Evolutionary conservation across 768 basidiomycete genomes (phyloP).

Genomic region (Leccinum variicolor): DNA sequence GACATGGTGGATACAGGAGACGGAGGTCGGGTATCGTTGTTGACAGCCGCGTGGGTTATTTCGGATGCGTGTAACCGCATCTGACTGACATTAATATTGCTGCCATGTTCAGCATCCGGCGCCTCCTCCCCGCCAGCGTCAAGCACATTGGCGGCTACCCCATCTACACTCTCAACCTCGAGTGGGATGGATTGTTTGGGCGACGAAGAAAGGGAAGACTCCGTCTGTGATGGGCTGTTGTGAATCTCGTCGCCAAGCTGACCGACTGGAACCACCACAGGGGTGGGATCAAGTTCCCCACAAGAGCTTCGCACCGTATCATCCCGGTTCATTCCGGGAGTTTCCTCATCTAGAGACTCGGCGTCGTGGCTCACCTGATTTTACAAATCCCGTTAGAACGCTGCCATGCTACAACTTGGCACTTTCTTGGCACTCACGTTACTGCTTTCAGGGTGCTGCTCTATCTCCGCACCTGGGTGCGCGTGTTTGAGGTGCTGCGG

Average conservation of each 20-base stretch:
- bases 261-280: not conserved
- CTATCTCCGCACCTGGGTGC: constrained; percentile 12
- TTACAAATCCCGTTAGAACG: constrained; percentile 2
- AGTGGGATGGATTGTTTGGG: not conserved
- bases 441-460: not conserved
- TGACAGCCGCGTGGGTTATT: not conserved
- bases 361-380: constrained; percentile 2
- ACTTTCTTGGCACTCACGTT: constrained; percentile 1
- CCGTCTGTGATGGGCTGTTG: not conserved
- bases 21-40: constrained; percentile 4
- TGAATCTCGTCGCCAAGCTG: not conserved
- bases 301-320: not conserved
- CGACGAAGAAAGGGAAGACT: not conserved
- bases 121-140: not conserved
- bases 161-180: not conserved
- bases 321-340: not conserved
- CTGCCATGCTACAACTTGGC: not conserved
- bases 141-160: not conserved
- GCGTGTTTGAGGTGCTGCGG: constrained; percentile 19
- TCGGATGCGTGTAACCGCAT: not conserved
- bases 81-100: constrained; percentile 5
- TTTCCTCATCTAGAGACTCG: not conserved
- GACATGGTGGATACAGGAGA: constrained; percentile 15
- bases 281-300: not conserved
- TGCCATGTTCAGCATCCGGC: constrained; percentile 20